Conservation (phyloP, 2,329 filamentous ascomycete genomes). For the Botrytis fragariae region DNA sequence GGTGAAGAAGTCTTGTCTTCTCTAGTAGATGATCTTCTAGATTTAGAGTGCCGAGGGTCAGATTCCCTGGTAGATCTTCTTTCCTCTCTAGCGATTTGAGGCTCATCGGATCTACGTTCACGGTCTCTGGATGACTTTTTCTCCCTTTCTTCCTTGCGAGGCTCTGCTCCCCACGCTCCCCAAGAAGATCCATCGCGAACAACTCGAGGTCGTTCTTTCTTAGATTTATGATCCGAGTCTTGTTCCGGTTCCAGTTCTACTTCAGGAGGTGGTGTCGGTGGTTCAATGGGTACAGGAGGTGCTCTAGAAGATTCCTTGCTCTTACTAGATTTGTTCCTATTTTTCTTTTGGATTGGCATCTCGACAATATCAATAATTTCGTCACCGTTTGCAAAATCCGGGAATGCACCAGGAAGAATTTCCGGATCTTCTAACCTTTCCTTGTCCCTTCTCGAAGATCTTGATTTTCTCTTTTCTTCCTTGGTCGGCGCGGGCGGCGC, state of each 20-base stretch:
- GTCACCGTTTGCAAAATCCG: background rate
- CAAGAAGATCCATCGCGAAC: constrained; percentile 68
- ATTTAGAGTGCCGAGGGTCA: constrained; percentile 54
- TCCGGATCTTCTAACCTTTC: constrained; percentile 2
- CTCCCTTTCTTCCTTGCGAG: constrained; percentile 44
- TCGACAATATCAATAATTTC: constrained; percentile 46
- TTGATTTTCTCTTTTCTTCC: constrained; percentile 16
- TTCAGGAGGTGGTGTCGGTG: constrained; percentile 37
- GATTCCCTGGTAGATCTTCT: constrained; percentile 50
- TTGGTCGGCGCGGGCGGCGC: constrained; percentile 22
- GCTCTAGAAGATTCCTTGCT: constrained; percentile 36
- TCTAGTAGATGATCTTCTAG: constrained; percentile 53
- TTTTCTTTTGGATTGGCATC: constrained; percentile 46
- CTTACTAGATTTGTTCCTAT: constrained; percentile 41
- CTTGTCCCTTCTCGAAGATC: constrained; percentile 6
- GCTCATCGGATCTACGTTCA: constrained; percentile 26
- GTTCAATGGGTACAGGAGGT: constrained; percentile 40
- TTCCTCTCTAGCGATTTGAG: constrained; percentile 29
- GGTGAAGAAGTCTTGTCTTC: constrained; percentile 62
- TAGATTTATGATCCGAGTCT: constrained; percentile 57
- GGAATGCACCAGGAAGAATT: constrained; percentile 12
- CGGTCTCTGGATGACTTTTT: constrained; percentile 38
- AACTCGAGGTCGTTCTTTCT: constrained; percentile 75
- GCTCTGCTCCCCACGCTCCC: constrained; percentile 68
- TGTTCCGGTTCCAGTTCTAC: constrained; percentile 40